phyloP scores from a whole-genome alignment of 1,284 basidiomycete species.

The Ganoderma resinaceum region DNA sequence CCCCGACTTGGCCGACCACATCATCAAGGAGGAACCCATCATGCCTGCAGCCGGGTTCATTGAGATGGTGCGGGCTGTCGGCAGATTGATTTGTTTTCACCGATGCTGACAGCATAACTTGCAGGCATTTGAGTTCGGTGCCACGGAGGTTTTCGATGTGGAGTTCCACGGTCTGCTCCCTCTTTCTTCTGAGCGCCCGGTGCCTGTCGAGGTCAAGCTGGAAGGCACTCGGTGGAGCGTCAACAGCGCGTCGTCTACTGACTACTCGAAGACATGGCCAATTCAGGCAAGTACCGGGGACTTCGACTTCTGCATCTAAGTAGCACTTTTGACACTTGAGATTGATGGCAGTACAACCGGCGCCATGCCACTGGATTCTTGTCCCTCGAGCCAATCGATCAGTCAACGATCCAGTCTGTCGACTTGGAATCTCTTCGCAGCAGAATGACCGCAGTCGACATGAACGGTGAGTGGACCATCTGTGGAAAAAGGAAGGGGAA shows the following conservation, averaged over 20 bases:
- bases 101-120: background rate
- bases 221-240: slow-evolving; percentile 43
- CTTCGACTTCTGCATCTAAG: background rate
- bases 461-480: slow-evolving; percentile 12
- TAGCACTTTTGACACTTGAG: background rate
- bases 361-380: slow-evolving; percentile 44
- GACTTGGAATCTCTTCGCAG: slow-evolving; percentile 31
- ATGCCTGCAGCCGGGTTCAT: slow-evolving; percentile 52
- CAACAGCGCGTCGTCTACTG: slow-evolving; percentile 9
- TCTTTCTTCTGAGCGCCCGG: slow-evolving; percentile 40
- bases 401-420: background rate
- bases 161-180: slow-evolving; percentile 34
- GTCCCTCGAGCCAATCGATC: slow-evolving; percentile 31
- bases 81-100: background rate
- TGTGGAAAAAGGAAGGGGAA: background rate
- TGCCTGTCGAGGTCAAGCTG: slow-evolving; percentile 36
- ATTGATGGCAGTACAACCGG: slow-evolving; percentile 31
- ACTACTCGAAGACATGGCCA: slow-evolving; percentile 15
- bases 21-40: slow-evolving; percentile 47
- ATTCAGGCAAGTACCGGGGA: background rate
- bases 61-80: slow-evolving; percentile 45
- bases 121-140: slow-evolving; percentile 37
- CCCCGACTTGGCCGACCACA: slow-evolving; percentile 45
- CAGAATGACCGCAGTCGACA: slow-evolving; percentile 18
- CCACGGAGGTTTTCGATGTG: slow-evolving; percentile 34